phyloP scores from a whole-genome alignment of 2,329 filamentous ascomycete species.

The Magnaporthales sp. region DNA sequence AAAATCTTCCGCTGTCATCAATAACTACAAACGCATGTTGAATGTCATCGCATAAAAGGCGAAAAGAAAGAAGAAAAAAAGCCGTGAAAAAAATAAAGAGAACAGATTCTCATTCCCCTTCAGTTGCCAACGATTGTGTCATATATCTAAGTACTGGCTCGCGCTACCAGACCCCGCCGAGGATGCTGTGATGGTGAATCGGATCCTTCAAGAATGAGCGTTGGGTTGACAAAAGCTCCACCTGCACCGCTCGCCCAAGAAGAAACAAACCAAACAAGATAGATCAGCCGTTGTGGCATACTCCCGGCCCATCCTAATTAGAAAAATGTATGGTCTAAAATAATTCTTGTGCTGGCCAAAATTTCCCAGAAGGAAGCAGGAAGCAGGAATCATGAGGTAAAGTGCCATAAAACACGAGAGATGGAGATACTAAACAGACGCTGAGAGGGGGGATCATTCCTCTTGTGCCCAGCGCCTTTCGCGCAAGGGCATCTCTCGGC shows the following conservation, averaged over 20 bases:
- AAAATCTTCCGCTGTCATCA: background rate
- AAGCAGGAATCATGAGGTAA: background rate
- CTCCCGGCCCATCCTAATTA: background rate
- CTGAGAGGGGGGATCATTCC: constrained; percentile 16
- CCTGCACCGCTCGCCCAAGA: background rate
- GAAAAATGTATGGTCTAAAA: background rate
- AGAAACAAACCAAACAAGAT: background rate
- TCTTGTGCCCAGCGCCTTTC: constrained; percentile 71
- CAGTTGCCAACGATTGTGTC: background rate
- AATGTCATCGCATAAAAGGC: constrained; percentile 11
- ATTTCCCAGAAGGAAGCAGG: background rate
- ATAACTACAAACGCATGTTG: constrained; percentile 6
- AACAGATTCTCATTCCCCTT: background rate
- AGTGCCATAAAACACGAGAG: background rate
- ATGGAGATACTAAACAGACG: background rate
- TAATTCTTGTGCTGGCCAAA: background rate
- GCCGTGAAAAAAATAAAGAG: background rate
- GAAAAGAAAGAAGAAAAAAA: background rate
- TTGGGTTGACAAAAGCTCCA: background rate
- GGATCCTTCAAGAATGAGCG: background rate
- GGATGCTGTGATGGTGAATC: constrained; percentile 1
- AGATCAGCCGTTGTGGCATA: background rate
- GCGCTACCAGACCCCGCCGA: background rate
- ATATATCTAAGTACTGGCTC: background rate
- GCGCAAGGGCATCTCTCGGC: constrained; percentile 59